Conservation (phyloP, 441 rosid species). For the Jatropha multifida region DNA sequence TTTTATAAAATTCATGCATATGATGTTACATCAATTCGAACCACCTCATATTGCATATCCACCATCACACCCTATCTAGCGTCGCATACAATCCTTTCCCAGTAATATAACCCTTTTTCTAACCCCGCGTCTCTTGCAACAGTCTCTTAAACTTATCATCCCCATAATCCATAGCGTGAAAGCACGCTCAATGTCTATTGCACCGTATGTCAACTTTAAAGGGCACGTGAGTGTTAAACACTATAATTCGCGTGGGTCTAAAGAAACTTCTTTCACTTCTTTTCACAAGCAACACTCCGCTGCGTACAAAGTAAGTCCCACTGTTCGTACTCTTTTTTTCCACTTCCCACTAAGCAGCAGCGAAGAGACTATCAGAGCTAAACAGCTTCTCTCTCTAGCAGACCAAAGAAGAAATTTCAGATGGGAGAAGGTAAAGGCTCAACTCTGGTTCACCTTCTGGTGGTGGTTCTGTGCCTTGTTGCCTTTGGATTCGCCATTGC, state of each 20-base stretch:
- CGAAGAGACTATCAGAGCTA: background rate
- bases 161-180: background rate
- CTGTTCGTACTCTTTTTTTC: background rate
- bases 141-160: background rate
- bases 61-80: background rate
- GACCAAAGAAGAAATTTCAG: background rate
- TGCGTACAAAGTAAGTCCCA: conserved; percentile 10
- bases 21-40: background rate
- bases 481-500: conserved; percentile 92
- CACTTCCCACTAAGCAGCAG: background rate
- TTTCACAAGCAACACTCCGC: background rate
- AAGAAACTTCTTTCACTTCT: background rate
- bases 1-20: too few relatives aligned
- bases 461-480: conserved; percentile 70
- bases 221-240: background rate
- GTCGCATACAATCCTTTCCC: background rate
- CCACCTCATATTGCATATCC: background rate
- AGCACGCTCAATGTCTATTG: background rate
- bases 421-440: conserved; percentile 77
- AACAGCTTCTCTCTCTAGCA: background rate
- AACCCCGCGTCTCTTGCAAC: background rate
- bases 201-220: background rate
- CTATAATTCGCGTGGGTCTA: background rate
- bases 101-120: background rate
- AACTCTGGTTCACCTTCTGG: conserved; percentile 60